Percentiles rank a stretch among this genome's conserved stretches.
Conservation (phyloP, 2,329 filamentous ascomycete genomes). For the Pleurostoma richardsiae region DNA sequence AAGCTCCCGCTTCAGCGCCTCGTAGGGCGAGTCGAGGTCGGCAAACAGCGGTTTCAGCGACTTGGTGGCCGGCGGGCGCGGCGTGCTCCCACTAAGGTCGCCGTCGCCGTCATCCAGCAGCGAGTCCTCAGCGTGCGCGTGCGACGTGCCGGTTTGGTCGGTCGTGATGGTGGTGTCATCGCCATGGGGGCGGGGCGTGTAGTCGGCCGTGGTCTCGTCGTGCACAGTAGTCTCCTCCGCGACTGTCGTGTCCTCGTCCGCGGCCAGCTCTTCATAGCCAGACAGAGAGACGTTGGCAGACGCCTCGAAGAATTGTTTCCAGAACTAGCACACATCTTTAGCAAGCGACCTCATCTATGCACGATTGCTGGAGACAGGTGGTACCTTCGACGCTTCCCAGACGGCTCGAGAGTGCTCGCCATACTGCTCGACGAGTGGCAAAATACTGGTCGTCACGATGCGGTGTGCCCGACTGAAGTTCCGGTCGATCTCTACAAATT, state of each 20-base stretch:
- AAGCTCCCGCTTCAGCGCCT: constrained; percentile 65
- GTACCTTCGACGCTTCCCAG: constrained; percentile 92
- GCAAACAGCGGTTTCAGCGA: constrained; percentile 51
- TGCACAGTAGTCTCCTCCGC: constrained; percentile 50
- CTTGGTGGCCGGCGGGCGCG: constrained; percentile 49
- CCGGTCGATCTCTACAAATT: constrained; percentile 79
- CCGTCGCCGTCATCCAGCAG: constrained; percentile 58
- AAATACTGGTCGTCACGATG: constrained; percentile 89
- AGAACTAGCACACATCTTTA: constrained; percentile 59
- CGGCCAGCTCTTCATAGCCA: constrained; percentile 80
- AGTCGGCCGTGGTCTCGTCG: constrained; percentile 40
- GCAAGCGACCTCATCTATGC: neutral
- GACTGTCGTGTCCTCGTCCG: constrained; percentile 53
- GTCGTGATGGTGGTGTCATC: constrained; percentile 28
- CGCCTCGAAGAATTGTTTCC: constrained; percentile 99
- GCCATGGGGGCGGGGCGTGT: constrained; percentile 17
- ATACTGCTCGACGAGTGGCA: constrained; percentile 93
- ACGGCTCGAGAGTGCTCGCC: constrained; percentile 88
- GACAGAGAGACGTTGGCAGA: constrained; percentile 96
- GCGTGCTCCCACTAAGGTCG: constrained; percentile 63
- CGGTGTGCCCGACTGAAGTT: constrained; percentile 97
- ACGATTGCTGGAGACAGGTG: neutral
- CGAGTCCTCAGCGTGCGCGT: constrained; percentile 51
- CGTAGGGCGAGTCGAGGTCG: constrained; percentile 71
- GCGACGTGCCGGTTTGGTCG: constrained; percentile 17